Evolutionary conservation across 768 basidiomycete genomes (phyloP).

Genomic region (Amylocystis lapponica): DNA sequence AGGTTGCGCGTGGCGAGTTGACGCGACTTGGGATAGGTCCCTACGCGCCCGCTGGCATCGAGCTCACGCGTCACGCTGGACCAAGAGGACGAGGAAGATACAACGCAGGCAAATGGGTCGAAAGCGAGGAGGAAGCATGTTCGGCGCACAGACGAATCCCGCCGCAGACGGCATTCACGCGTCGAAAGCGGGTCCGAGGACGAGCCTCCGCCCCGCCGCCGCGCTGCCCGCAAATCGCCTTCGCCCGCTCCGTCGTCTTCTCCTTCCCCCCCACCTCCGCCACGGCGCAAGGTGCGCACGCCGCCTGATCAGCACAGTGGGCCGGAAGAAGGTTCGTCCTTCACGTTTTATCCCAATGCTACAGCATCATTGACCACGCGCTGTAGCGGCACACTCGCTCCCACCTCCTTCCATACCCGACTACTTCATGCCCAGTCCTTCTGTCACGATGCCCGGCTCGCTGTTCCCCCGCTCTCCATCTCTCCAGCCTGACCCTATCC

Average conservation of each 20-base stretch:
- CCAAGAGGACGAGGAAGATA: background rate
- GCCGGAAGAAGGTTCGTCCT: too few relatives aligned
- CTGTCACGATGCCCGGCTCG: constrained; percentile 72
- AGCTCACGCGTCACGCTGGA: constrained; percentile 19
- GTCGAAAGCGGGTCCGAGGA: too few relatives aligned
- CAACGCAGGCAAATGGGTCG: constrained; percentile 4
- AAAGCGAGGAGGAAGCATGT: too few relatives aligned
- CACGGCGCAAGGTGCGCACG: too few relatives aligned
- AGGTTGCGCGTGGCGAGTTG: background rate
- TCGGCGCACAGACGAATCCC: too few relatives aligned
- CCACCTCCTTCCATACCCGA: constrained; percentile 21
- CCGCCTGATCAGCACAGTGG: constrained; percentile 11
- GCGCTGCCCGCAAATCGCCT: too few relatives aligned
- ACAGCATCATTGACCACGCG: constrained; percentile 13
- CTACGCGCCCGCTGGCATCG: constrained; percentile 15
- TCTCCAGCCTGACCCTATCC: constrained; percentile 39
- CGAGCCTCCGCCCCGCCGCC: too few relatives aligned
- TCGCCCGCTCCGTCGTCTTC: too few relatives aligned
- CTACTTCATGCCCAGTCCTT: constrained; percentile 10
- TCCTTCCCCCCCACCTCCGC: too few relatives aligned
- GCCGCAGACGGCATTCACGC: too few relatives aligned
- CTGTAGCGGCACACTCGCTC: constrained; percentile 2
- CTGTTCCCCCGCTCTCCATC: constrained; percentile 71
- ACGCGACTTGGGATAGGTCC: constrained; percentile 2
- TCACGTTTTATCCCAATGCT: constrained; percentile 4